Conservation (phyloP, 352 stramenopile species). For the Blastocystis sp. region DNA sequence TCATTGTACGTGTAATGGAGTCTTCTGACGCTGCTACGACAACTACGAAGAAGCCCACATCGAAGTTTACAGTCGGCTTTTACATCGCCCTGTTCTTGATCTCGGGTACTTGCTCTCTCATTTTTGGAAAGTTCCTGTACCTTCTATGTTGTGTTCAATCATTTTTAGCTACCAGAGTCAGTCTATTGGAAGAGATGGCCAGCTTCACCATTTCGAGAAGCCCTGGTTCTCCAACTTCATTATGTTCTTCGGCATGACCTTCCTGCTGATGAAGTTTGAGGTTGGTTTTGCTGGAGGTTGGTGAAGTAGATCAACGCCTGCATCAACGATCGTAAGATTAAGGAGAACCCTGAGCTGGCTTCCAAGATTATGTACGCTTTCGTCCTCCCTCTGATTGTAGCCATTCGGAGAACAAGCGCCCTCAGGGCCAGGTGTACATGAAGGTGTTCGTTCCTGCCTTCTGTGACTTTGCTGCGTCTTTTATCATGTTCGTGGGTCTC, state of each 20-base stretch:
- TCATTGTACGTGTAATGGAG: no score
- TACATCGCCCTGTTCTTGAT: conserved; percentile 37
- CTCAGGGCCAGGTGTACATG: neutral
- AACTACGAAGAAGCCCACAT: neutral
- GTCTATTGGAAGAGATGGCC: conserved; percentile 7
- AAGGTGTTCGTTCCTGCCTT: conserved; percentile 30
- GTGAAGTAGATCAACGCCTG: conserved; percentile 39
- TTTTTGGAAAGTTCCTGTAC: conserved; percentile 54
- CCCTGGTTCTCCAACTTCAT: conserved; percentile 55
- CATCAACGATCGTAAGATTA: neutral
- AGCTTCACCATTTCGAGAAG: conserved; percentile 34
- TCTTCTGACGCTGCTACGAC: no score
- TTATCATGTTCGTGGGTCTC: conserved; percentile 49
- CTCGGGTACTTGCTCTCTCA: conserved; percentile 34
- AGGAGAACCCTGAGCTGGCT: conserved; percentile 7
- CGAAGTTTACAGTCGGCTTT: neutral
- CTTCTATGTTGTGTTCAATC: neutral
- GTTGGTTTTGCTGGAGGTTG: neutral
- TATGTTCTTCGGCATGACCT: conserved; percentile 53
- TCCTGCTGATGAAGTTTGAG: conserved; percentile 30
- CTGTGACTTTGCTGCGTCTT: conserved; percentile 33
- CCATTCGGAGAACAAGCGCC: conserved; percentile 24
- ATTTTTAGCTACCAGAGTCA: conserved; percentile 9
- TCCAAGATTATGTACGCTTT: neutral
- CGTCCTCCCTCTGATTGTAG: neutral